These are phyloP conservation scores for Fremontodendron californicum DNA, from an alignment of 345 rosid genomes.

Conservation along the genomic window DNA sequence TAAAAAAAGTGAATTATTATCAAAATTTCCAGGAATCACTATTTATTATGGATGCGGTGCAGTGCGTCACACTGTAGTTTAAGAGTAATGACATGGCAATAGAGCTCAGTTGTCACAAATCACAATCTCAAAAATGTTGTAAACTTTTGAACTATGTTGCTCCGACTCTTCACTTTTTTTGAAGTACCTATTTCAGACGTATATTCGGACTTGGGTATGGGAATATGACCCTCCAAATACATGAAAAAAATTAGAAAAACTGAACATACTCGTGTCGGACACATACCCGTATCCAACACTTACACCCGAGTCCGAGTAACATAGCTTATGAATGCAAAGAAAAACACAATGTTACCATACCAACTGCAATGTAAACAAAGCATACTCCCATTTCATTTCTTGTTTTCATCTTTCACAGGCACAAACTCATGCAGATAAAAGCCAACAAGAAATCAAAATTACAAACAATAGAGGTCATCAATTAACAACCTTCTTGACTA, in stretches of 20 bases:
- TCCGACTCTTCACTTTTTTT: no score
- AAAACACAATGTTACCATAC: neutral
- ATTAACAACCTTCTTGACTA: neutral
- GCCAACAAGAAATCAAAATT: neutral
- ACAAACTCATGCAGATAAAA: neutral
- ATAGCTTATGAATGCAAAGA: slow-evolving; percentile 8
- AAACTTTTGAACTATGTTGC: no score
- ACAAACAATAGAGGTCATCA: neutral
- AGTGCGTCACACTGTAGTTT: neutral
- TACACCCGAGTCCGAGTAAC: no score
- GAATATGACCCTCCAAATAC: no score
- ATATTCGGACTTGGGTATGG: no score
- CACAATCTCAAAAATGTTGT: neutral
- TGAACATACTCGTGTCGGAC: no score
- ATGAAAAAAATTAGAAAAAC: no score
- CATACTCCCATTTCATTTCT: neutral
- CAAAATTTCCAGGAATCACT: neutral
- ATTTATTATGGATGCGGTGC: neutral
- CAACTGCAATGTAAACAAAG: neutral
- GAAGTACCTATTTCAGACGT: no score
- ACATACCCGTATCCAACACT: no score
- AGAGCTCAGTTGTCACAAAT: neutral
- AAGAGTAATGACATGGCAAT: no score
- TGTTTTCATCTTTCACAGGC: neutral
- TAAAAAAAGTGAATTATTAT: slow-evolving; percentile 23